Evolutionary conservation across 371 early-diverging fungal species (phyloP), one percentile per base, ranked within the genome.

Genomic region (Zancudomyces culisetae): DNA sequence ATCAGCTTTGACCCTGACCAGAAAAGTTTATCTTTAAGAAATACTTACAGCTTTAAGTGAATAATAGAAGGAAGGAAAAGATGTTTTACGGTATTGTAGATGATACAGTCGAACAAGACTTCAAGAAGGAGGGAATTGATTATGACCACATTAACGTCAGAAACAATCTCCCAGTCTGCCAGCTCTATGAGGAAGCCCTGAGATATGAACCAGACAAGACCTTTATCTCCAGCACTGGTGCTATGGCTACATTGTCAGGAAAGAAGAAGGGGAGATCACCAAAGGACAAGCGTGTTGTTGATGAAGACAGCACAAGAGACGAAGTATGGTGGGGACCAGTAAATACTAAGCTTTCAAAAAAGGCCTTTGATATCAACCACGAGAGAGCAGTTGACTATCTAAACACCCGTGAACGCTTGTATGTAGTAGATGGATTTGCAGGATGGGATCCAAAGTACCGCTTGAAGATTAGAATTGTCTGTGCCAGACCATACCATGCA

Each of bases 301-400:
- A 90, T 45, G 95, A 96, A 60, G 69, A 77, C 10, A 58, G 73
- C 10, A 79, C 88, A 18, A 63, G 70, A 13, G 69, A 80, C 46
- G 87, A 94, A 62, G 75, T 96, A 60, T 96, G 96, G 96, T 92
- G 93, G 91, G 94, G 95, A n/a, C 91, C 95, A 27, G 89, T 94
- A 57, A 96, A 96, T 72, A 83, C 81, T 62, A 81, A 81, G 60
- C 78, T 95, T 66, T 72, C 76, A 51, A 85, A 87, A 60, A 74
- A 81, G 47, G 78, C 85, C 12, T 96, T 96, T 70, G 77, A 85
- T 63, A 83, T 86, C 63, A 94, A 93, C 74, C 87, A 89, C 61
- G 90, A 96, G 70, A 79, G 90, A 48, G 93, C 95, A 21, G 76
- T 86, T 60, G 92, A 92, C 71, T 96, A 94, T 66, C 72, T 96